Conservation (phyloP, 2,329 filamentous ascomycete species). For the Zopfia rhizophila region DNA sequence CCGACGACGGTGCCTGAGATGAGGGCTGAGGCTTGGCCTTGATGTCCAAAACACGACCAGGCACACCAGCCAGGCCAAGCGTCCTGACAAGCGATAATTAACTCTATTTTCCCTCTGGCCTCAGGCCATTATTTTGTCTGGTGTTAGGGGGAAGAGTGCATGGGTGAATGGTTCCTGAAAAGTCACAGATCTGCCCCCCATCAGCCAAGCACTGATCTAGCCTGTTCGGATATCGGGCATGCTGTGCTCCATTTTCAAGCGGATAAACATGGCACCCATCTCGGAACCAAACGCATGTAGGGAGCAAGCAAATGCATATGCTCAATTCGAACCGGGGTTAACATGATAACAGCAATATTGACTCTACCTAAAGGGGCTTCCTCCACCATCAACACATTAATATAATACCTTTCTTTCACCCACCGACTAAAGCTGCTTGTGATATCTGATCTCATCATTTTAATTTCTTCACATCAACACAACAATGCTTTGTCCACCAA, state of each 20-base stretch:
- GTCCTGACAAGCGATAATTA: conserved; percentile 22
- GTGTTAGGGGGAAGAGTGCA: conserved; percentile 17
- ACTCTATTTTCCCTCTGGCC: conserved; percentile 9
- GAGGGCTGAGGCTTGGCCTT: conserved; percentile 15
- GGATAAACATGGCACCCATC: conserved; percentile 23
- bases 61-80: conserved; percentile 31
- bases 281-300: conserved; percentile 26
- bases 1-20: conserved; percentile 2
- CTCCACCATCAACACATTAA: conserved; percentile 40
- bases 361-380: conserved; percentile 26
- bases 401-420: conserved; percentile 37
- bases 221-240: conserved; percentile 32
- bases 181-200: conserved; percentile 34
- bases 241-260: conserved; percentile 25
- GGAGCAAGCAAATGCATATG: conserved; percentile 21
- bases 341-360: conserved; percentile 33
- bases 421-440: conserved; percentile 33
- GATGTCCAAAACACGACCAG: conserved; percentile 30
- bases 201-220: conserved; percentile 2
- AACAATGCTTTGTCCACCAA: conserved; percentile 35
- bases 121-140: conserved; percentile 4
- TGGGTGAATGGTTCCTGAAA: conserved; percentile 23
- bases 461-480: conserved; percentile 40
- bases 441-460: conserved; percentile 34
- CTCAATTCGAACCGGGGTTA: conserved; percentile 24